These are phyloP conservation scores for Colletotrichum filicis DNA, from an alignment of 2,329 filamentous ascomycete species.

Conservation along the genomic window DNA sequence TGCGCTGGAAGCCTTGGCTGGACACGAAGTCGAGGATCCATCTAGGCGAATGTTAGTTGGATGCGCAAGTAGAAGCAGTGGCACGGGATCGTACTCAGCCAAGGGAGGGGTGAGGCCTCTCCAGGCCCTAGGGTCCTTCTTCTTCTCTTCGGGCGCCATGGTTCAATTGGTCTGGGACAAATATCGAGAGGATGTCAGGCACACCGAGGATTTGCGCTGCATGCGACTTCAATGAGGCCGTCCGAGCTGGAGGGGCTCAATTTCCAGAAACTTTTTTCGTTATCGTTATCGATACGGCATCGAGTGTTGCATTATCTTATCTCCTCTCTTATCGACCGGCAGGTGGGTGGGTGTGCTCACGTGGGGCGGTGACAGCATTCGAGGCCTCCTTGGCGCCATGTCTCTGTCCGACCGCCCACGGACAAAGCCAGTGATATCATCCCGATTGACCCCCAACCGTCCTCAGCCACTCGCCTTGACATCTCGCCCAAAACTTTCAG, in stretches of 20 bases:
- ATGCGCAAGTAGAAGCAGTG: slow-evolving; percentile 66
- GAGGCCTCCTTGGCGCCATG: slow-evolving; percentile 20
- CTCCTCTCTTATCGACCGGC: neutral
- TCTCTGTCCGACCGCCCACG: slow-evolving; percentile 32
- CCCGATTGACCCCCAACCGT: slow-evolving; percentile 21
- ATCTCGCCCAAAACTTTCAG: slow-evolving; percentile 25
- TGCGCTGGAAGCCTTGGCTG: slow-evolving; percentile 85
- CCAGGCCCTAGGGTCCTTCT: slow-evolving; percentile 62
- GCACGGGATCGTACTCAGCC: slow-evolving; percentile 39
- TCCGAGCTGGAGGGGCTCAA: slow-evolving; percentile 25
- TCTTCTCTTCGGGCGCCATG: slow-evolving; percentile 50
- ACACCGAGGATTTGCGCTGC: neutral
- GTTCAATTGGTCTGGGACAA: neutral
- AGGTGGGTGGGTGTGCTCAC: neutral
- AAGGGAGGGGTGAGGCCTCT: slow-evolving; percentile 50
- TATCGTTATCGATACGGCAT: slow-evolving; percentile 19
- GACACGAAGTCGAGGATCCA: slow-evolving; percentile 89
- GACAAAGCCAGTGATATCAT: slow-evolving; percentile 32
- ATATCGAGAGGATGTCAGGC: neutral
- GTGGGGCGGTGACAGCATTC: neutral
- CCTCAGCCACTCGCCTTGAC: slow-evolving; percentile 23
- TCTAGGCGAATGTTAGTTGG: slow-evolving; percentile 77
- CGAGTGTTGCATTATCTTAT: neutral
- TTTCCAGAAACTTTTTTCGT: slow-evolving; percentile 28
- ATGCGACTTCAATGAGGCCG: neutral